Evolutionary conservation across 169 alveolate species (phyloP).

Genomic region (Cryptosporidium canis): DNA sequence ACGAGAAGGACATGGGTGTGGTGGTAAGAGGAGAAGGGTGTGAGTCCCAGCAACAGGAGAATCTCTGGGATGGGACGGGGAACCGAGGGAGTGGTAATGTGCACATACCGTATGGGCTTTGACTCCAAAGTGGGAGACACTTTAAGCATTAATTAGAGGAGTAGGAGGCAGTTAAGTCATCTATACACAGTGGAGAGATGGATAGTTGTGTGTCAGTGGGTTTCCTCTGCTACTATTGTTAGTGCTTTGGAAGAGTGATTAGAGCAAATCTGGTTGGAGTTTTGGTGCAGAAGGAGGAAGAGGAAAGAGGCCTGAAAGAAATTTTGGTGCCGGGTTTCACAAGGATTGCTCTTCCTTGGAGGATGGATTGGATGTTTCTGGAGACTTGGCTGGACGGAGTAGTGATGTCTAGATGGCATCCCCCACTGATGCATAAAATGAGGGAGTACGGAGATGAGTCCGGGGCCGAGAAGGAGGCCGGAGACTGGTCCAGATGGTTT

Average conservation of each 20-base stretch:
- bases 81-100: not conserved
- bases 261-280: not conserved
- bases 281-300: too few relatives aligned
- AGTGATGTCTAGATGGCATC: too few relatives aligned
- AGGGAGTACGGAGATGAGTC: constrained; percentile 1
- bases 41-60: not conserved
- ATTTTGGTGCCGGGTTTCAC: not conserved
- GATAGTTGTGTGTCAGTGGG: too few relatives aligned
- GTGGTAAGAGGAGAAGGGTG: too few relatives aligned
- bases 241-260: not conserved
- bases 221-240: too few relatives aligned
- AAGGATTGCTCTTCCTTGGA: not conserved
- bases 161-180: too few relatives aligned
- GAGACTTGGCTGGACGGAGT: not conserved
- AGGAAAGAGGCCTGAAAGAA: not conserved
- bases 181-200: too few relatives aligned
- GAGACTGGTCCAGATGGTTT: not conserved
- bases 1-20: not conserved
- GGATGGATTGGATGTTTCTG: too few relatives aligned
- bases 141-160: not conserved
- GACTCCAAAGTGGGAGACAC: not conserved
- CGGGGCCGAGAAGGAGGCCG: not conserved
- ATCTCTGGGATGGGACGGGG: not conserved
- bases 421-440: not conserved
- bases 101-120: constrained; percentile 34